Percentiles rank a stretch among this genome's conserved stretches.
phyloP scores from a whole-genome alignment of 768 basidiomycete genomes.

The Filobasidium wieringae region DNA sequence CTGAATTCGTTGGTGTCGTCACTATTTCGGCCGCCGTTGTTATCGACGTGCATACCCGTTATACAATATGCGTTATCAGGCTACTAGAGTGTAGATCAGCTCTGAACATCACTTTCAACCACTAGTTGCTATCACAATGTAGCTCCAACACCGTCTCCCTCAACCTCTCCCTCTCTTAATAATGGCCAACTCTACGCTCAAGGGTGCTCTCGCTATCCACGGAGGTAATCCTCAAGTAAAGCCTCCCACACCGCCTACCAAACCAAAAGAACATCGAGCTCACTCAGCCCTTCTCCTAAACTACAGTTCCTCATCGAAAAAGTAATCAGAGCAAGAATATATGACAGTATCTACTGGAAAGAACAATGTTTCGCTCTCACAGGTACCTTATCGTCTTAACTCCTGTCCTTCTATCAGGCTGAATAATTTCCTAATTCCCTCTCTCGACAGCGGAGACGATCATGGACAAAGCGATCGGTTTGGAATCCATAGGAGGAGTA shows the following conservation, averaged over 20 bases:
- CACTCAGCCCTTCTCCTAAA: neutral
- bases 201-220: conserved; percentile 78
- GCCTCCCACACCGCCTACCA: neutral
- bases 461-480: conserved; percentile 81
- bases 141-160: too few species aligned
- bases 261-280: neutral
- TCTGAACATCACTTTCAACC: too few species aligned
- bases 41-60: too few species aligned
- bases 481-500: conserved; percentile 77
- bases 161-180: too few species aligned
- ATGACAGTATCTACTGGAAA: conserved; percentile 92
- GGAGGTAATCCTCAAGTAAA: conserved; percentile 90
- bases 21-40: too few species aligned
- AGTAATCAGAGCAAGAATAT: conserved; percentile 88
- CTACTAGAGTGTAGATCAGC: too few species aligned
- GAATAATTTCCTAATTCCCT: neutral
- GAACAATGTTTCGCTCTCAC: conserved; percentile 97
- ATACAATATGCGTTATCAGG: too few species aligned
- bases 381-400: conserved; percentile 44
- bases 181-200: conserved; percentile 90
- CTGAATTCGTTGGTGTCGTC: too few species aligned
- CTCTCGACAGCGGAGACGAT: conserved; percentile 61
- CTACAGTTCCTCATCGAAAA: conserved; percentile 90
- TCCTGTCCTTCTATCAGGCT: neutral
- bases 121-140: too few species aligned